phyloP scores from a whole-genome alignment of 169 alveolate species.

The Plasmodium cynomolgi region DNA sequence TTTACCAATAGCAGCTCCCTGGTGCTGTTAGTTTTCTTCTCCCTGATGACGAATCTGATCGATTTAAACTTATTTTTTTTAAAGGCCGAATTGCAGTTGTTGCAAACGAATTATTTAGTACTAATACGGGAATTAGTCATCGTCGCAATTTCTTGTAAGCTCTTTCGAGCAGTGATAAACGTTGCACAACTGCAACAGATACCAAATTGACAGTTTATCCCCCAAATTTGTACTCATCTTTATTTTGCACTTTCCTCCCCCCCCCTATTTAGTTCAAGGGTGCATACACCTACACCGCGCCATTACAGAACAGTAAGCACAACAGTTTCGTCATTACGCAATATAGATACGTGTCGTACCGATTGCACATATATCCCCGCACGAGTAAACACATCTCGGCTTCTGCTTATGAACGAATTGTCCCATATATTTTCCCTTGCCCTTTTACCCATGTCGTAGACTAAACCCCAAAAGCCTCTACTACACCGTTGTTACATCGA shows the following conservation, averaged over 20 bases:
- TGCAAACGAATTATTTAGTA: slow-evolving; percentile 1
- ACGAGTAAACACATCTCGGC: background rate
- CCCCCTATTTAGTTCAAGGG: background rate
- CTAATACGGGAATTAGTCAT: background rate
- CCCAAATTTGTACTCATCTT: background rate
- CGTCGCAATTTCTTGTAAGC: background rate
- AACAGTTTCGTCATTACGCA: background rate
- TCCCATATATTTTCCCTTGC: background rate
- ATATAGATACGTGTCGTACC: background rate
- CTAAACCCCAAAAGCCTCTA: background rate
- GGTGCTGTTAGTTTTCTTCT: background rate
- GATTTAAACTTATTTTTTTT: slow-evolving; percentile 54
- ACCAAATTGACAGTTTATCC: background rate
- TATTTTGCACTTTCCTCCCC: background rate
- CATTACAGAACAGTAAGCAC: background rate
- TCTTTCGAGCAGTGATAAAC: background rate
- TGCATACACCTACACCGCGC: background rate
- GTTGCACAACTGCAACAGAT: background rate
- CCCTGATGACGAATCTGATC: background rate
- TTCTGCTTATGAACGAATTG: background rate
- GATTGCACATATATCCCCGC: background rate
- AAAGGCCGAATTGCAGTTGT: slow-evolving; percentile 40
- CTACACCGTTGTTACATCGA: background rate
- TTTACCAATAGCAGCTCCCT: slow-evolving; percentile 32
- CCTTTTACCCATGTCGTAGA: slow-evolving; percentile 1